These are phyloP conservation scores for Fusarium sp. DNA, from an alignment of 2,329 filamentous ascomycete genomes.

Conservation along the genomic window DNA sequence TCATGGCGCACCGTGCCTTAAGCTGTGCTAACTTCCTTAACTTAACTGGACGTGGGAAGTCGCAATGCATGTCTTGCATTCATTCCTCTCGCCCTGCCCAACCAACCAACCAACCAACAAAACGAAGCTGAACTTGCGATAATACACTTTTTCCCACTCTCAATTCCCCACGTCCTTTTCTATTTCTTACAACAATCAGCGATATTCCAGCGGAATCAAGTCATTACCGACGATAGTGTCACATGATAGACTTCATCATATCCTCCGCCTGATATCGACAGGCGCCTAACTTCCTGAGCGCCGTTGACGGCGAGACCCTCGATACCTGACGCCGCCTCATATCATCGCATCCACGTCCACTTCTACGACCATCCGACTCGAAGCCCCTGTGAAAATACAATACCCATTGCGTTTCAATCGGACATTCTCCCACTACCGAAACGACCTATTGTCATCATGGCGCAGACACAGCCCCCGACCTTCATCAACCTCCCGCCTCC, in stretches of 20 bases:
- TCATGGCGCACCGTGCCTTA: background rate
- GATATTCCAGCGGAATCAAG: background rate
- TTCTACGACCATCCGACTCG: background rate
- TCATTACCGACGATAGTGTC: background rate
- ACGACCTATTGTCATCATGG: slow-evolving; percentile 42
- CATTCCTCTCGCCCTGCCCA: background rate
- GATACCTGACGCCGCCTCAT: slow-evolving; percentile 11
- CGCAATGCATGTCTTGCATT: slow-evolving; percentile 26
- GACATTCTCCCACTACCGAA: background rate
- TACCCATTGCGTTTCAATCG: background rate
- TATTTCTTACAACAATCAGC: background rate
- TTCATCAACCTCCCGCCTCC: slow-evolving; percentile 86
- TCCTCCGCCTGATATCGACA: background rate
- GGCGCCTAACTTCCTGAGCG: slow-evolving; percentile 20
- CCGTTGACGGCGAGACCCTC: slow-evolving; percentile 8
- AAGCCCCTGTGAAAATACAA: background rate
- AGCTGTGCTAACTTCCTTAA: background rate
- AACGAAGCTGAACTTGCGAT: slow-evolving; percentile 18
- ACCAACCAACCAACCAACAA: background rate
- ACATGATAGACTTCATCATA: background rate
- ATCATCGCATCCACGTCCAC: background rate
- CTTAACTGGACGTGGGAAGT: background rate
- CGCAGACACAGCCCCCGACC: slow-evolving; percentile 63
- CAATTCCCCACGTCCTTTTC: background rate
- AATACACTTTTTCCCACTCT: background rate